phyloP scores from a whole-genome alignment of 1,139 yeast genomes.

The Diutina pseudorugosa region DNA sequence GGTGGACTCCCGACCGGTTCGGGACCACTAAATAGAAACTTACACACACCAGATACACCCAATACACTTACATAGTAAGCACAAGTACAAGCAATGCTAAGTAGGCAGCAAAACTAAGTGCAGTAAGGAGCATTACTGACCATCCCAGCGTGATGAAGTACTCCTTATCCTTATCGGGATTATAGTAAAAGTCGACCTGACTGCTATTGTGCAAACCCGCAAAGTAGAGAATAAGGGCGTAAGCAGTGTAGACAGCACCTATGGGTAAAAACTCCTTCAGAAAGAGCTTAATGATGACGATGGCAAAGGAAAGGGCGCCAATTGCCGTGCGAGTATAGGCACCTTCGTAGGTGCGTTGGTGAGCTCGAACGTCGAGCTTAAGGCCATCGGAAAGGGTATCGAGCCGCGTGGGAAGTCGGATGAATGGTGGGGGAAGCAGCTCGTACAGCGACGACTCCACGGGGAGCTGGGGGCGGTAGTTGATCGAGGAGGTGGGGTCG shows the following conservation, averaged over 20 bases:
- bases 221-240: constrained; percentile 36
- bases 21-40: not conserved
- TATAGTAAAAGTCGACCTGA: constrained; percentile 34
- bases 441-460: not conserved
- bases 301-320: constrained; percentile 28
- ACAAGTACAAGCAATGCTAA: constrained; percentile 30
- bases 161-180: constrained; percentile 25
- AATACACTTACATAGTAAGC: constrained; percentile 7
- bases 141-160: constrained; percentile 41
- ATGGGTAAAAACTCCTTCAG: constrained; percentile 40
- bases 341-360: constrained; percentile 51
- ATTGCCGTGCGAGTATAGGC: constrained; percentile 46
- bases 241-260: constrained; percentile 40
- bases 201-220: constrained; percentile 35
- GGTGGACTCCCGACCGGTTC: not conserved
- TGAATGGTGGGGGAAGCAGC: not conserved
- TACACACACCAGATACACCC: too few relatives aligned
- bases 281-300: constrained; percentile 34
- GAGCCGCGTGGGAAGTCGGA: not conserved
- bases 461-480: not conserved
- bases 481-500: not conserved
- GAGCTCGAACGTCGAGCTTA: constrained; percentile 44
- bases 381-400: constrained; percentile 21
- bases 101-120: constrained; percentile 35
- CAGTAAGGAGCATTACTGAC: constrained; percentile 29